Percentiles rank a stretch among this genome's conserved stretches.
These are phyloP conservation scores for Ophiostoma tasmaniense DNA, from an alignment of 2,329 filamentous ascomycete species.

Conservation along the genomic window DNA sequence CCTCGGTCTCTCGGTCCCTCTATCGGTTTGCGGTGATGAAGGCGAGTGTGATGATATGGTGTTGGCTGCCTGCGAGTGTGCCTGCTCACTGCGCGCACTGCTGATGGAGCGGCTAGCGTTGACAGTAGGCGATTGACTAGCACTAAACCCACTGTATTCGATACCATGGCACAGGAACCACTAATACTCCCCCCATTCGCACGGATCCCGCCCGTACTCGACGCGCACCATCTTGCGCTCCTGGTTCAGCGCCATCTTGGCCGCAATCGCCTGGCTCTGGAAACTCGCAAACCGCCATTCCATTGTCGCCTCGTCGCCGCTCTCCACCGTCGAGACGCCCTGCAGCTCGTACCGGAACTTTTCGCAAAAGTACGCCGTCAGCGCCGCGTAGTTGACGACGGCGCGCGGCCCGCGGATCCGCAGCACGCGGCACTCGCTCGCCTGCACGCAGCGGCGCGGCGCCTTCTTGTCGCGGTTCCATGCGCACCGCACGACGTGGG, in stretches of 20 bases:
- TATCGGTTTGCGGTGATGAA: neutral
- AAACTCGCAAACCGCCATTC: conserved; percentile 21
- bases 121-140: too few species aligned
- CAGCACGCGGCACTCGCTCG: conserved; percentile 19
- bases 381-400: conserved; percentile 14
- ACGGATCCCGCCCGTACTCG: conserved; percentile 19
- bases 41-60: neutral
- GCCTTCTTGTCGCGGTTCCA: conserved; percentile 21
- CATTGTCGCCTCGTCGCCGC: conserved; percentile 11
- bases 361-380: conserved; percentile 17
- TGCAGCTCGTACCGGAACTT: conserved; percentile 20
- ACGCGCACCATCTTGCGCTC: conserved; percentile 16
- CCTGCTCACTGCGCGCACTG: too few species aligned
- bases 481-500: neutral
- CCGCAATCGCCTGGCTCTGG: conserved; percentile 21
- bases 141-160: too few species aligned
- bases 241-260: conserved; percentile 22
- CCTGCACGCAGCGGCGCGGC: conserved; percentile 18
- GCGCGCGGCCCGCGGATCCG: conserved; percentile 17
- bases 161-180: neutral
- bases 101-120: too few species aligned
- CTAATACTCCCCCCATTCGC: conserved; percentile 10
- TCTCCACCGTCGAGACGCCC: neutral
- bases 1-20: too few species aligned
- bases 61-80: too few species aligned